A percentile compares a stretch with the other conserved stretches of the same genome.
These are phyloP conservation scores for Cyclaneusma minus DNA, from an alignment of 2,329 filamentous ascomycete genomes.

Conservation along the genomic window DNA sequence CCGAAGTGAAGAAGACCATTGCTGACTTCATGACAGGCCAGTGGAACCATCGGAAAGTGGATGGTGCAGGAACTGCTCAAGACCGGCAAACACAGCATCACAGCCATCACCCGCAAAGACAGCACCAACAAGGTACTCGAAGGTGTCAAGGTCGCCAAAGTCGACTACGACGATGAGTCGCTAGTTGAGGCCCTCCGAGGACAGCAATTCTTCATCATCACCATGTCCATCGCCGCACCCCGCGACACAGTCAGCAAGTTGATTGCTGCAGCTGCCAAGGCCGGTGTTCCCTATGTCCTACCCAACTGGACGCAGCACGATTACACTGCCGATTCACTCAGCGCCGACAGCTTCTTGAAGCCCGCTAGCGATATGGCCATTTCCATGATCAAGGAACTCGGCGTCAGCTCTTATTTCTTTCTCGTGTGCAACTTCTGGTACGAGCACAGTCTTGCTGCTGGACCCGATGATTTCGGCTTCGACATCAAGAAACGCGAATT, in stretches of 20 bases:
- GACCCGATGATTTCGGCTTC: constrained; percentile 28
- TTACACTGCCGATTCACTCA: no score
- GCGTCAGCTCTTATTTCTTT: no score
- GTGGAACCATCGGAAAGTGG: constrained; percentile 18
- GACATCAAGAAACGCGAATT: constrained; percentile 26
- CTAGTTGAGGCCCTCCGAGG: constrained; percentile 33
- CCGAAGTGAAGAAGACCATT: no score
- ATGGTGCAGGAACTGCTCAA: constrained; percentile 23
- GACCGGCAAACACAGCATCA: constrained; percentile 33
- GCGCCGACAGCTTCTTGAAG: no score
- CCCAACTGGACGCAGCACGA: no score
- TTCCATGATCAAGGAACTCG: constrained; percentile 21
- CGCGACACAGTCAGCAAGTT: constrained; percentile 31
- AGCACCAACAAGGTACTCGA: constrained; percentile 26
- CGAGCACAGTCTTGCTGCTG: constrained; percentile 30
- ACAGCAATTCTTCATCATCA: constrained; percentile 43
- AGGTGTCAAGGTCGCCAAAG: constrained; percentile 23
- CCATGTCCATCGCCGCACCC: constrained; percentile 27
- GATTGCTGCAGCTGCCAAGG: constrained; percentile 35
- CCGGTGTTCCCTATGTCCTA: constrained; percentile 37
- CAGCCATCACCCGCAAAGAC: constrained; percentile 30
- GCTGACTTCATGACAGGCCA: constrained; percentile 14
- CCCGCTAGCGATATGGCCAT: no score
- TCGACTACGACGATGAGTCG: constrained; percentile 29
- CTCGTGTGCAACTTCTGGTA: constrained; percentile 37